Evolutionary conservation across 768 basidiomycete genomes (phyloP).

Genomic region (Leucosporidium creatinivorum): DNA sequence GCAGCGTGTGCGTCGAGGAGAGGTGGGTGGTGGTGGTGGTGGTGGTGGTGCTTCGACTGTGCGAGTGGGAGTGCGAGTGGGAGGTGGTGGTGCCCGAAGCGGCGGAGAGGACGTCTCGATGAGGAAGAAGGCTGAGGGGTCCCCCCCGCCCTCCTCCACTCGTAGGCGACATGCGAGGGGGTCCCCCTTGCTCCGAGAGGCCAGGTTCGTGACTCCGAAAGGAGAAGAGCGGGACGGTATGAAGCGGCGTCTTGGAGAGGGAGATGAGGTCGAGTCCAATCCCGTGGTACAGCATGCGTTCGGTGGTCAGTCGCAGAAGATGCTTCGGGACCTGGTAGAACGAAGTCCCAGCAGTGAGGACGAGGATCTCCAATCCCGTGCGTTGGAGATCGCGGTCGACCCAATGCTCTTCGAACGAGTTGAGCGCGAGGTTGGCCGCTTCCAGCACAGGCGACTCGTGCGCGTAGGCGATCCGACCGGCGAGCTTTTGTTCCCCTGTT

Average conservation of each 20-base stretch:
- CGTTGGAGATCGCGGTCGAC: slow-evolving; percentile 87
- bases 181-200: slow-evolving; percentile 4
- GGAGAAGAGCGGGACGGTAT: slow-evolving; percentile 87
- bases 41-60: neutral
- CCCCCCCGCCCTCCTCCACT: neutral
- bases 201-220: slow-evolving; percentile 41
- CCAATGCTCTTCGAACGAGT: slow-evolving; percentile 88
- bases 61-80: too few species aligned
- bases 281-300: slow-evolving; percentile 87
- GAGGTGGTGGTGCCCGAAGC: neutral
- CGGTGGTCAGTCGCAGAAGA: slow-evolving; percentile 82
- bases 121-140: neutral
- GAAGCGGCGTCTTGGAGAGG: slow-evolving; percentile 81
- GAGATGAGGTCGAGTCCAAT: slow-evolving; percentile 81
- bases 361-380: slow-evolving; percentile 71
- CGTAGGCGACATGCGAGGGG: too few species aligned
- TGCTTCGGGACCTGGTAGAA: slow-evolving; percentile 88
- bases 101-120: slow-evolving; percentile 1
- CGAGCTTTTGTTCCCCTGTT: slow-evolving; percentile 47
- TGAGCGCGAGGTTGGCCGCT: slow-evolving; percentile 83
- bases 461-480: slow-evolving; percentile 73
- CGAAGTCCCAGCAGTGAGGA: slow-evolving; percentile 89
- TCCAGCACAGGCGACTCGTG: slow-evolving; percentile 95
- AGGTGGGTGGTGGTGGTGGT: neutral
- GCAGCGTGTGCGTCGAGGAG: neutral